phyloP scores from a whole-genome alignment of 2,329 filamentous ascomycete species.

The Microdochium nivale region DNA sequence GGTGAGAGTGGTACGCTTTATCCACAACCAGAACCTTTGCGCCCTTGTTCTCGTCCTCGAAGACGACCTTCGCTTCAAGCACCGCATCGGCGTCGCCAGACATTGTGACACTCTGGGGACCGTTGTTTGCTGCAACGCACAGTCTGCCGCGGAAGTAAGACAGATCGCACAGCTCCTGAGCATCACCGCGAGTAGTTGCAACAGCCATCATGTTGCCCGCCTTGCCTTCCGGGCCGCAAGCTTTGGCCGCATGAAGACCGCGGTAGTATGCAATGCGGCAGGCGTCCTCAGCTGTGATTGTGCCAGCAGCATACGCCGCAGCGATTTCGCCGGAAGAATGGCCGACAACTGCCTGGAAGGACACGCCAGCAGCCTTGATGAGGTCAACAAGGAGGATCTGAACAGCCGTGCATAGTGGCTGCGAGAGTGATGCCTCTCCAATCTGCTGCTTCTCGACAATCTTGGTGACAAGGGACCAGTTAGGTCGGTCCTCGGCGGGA shows the following conservation, averaged over 20 bases:
- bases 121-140: constrained; percentile 28
- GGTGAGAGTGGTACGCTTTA: constrained; percentile 30
- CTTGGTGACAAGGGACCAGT: constrained; percentile 3
- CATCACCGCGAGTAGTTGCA: constrained; percentile 14
- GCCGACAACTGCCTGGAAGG: constrained; percentile 21
- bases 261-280: constrained; percentile 10
- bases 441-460: constrained; percentile 9
- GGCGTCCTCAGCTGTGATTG: constrained; percentile 1
- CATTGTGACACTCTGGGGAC: constrained; percentile 36
- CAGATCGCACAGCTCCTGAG: constrained; percentile 12
- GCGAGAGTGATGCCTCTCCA: constrained; percentile 10
- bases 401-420: constrained; percentile 35
- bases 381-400: constrained; percentile 32
- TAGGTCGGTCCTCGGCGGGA: constrained; percentile 8
- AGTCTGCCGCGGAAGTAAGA: constrained; percentile 17
- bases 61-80: constrained; percentile 32
- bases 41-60: constrained; percentile 10
- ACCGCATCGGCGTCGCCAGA: constrained; percentile 35
- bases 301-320: constrained; percentile 24
- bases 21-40: constrained; percentile 34
- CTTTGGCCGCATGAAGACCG: constrained; percentile 3
- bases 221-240: neutral
- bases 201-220: constrained; percentile 20
- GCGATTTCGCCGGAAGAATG: constrained; percentile 35
- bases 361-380: constrained; percentile 25